Conservation (phyloP, 495 filamentous ascomycete genomes). For the Aspergillus bertholletiae region DNA sequence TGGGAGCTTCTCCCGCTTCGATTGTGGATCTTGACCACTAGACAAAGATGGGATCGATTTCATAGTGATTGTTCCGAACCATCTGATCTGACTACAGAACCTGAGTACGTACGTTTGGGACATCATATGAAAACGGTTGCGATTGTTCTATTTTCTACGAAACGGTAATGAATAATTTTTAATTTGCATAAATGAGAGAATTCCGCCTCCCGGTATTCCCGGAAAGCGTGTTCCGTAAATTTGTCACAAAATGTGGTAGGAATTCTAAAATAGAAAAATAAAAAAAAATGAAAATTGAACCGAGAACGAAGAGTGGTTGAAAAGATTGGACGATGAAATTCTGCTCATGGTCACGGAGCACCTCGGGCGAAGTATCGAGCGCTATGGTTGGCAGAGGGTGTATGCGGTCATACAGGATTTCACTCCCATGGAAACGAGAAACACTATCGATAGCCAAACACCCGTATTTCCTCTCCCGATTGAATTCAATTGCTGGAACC, state of each 20-base stretch:
- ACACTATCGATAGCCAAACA: background rate
- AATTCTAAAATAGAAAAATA: background rate
- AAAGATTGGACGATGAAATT: too few relatives aligned
- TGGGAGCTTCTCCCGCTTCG: constrained; percentile 47
- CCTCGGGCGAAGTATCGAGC: background rate
- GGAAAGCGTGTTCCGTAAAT: constrained; percentile 4
- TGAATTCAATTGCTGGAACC: too few relatives aligned
- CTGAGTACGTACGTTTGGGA: too few relatives aligned
- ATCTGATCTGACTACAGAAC: constrained; percentile 18
- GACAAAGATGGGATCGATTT: constrained; percentile 30
- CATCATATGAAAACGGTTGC: background rate
- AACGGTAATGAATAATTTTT: background rate
- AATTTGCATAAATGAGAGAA: background rate
- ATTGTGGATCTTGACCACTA: constrained; percentile 44
- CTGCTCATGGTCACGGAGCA: constrained; percentile 9
- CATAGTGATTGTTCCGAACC: constrained; percentile 19
- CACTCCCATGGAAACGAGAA: background rate
- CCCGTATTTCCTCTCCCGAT: background rate
- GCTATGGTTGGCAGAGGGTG: background rate
- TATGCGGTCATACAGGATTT: background rate
- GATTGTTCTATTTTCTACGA: too few relatives aligned
- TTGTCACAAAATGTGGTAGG: constrained; percentile 9
- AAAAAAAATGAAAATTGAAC: background rate
- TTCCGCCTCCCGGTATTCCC: background rate
- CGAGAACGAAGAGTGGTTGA: too few relatives aligned